Base-by-base conservation (phyloP, 2,329 filamentous ascomycete genomes). In the Emmonsia crescens region DNA sequence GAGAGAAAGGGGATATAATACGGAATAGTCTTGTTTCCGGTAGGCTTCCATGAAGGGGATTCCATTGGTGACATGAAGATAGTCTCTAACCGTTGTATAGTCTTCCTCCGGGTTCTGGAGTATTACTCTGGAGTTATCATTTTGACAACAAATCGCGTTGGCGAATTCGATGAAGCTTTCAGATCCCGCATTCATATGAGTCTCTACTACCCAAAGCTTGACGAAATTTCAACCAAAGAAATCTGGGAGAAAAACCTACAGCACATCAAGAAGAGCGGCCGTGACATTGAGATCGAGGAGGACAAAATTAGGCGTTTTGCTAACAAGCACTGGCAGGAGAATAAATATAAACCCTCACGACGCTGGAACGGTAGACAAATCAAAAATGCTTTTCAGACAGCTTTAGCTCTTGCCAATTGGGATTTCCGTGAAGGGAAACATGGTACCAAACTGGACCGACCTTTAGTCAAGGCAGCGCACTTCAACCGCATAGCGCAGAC, bases 71-170 rank as follows among this genome's bases (percentile, higher is more conserved):
- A 12, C 24, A 40, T 14, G 12, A 48, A 10, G 19, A 29, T 36
- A n/a, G 19, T 27, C 21, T 16, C 57, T 59, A 59, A 59, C n/a
- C n/a, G 31, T 24, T 38, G 5, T 27, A 51, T 42, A 73, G 78
- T 80, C 1, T 80, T 81, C 66, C 70, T 81, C 3, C 73, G 77
- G 3, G 72, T 78, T 0, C 70, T 81, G 0, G 79, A 80, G 66
- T 80, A 80, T 68, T 80, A 79, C 64, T 71, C 71, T 2, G 79
- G 79, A 24, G 72, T 80, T 4, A 66, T 81, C 6, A 80, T 79
- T 68, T 70, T 82, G 3, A 83, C 80, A 0, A 82, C 79, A 9
- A 83, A 82, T 69, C 74, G 79, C 2, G 75, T 80, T 5, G 77
- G 78, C 19, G 71, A 71, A 1, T 74, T 82, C 3, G 80, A 82